Percentiles rank a stretch among this genome's conserved stretches.
Conservation (phyloP, 495 filamentous ascomycete genomes). For the Hypoxylon perforatum region DNA sequence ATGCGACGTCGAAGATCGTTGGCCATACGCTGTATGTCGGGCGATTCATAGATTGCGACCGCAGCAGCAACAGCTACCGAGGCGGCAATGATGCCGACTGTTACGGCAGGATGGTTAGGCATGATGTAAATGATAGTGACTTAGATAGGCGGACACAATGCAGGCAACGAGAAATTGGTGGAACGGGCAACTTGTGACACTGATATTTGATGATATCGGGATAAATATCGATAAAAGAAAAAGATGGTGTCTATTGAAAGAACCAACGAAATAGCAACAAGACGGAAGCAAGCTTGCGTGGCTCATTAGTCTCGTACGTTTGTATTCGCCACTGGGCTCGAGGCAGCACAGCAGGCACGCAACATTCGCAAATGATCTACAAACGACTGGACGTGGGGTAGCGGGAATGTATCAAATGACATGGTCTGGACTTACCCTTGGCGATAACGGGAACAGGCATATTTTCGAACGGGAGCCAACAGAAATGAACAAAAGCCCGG, state of each 20-base stretch:
- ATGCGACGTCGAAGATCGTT: slow-evolving; percentile 81
- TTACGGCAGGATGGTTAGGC: slow-evolving; percentile 60
- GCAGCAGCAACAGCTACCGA: slow-evolving; percentile 82
- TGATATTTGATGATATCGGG: neutral
- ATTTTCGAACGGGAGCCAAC: slow-evolving; percentile 28
- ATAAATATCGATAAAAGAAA: slow-evolving; percentile 1
- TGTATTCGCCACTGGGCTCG: slow-evolving; percentile 39
- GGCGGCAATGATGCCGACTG: slow-evolving; percentile 82
- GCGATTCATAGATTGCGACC: slow-evolving; percentile 86
- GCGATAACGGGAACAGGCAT: slow-evolving; percentile 60
- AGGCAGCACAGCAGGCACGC: slow-evolving; percentile 30
- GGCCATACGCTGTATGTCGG: slow-evolving; percentile 80
- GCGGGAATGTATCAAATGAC: slow-evolving; percentile 19
- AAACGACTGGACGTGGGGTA: slow-evolving; percentile 41
- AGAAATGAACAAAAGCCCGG: slow-evolving; percentile 11
- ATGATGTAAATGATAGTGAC: slow-evolving; percentile 38
- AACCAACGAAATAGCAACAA: slow-evolving; percentile 3
- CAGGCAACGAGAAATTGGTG: slow-evolving; percentile 2
- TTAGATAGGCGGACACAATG: neutral
- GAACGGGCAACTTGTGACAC: neutral
- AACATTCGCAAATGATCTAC: slow-evolving; percentile 30
- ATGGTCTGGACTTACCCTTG: slow-evolving; percentile 54
- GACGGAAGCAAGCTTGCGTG: slow-evolving; percentile 28
- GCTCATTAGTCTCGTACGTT: slow-evolving; percentile 20
- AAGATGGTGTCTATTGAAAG: slow-evolving; percentile 24